Evolutionary conservation across 495 filamentous ascomycete species (phyloP).

Genomic region (Talaromyces borbonicus): DNA sequence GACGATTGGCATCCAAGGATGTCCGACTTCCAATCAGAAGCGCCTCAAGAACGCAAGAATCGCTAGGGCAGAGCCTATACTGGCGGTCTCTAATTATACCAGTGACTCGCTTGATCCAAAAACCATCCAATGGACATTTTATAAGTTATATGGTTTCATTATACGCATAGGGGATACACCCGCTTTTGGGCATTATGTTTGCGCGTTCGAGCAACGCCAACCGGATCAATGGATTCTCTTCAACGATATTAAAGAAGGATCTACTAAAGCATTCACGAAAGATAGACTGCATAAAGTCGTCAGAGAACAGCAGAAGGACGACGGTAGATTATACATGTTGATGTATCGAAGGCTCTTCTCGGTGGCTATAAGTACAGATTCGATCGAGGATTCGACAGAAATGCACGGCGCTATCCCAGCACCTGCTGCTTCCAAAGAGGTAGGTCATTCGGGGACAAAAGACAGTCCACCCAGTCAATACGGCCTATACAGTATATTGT

Average conservation of each 20-base stretch:
- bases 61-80: not conserved
- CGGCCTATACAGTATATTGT: no score
- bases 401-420: no score
- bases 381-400: not conserved
- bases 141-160: conserved; percentile 3
- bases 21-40: no score
- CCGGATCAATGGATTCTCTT: not conserved
- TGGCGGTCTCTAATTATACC: not conserved
- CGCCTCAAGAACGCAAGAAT: not conserved
- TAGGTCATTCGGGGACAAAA: no score
- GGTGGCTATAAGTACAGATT: not conserved
- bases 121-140: not conserved
- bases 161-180: not conserved
- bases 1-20: no score
- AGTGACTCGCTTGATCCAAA: not conserved
- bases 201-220: not conserved
- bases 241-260: not conserved
- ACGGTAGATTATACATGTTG: not conserved
- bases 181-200: not conserved
- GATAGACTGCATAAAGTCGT: not conserved
- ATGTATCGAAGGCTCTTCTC: conserved; percentile 1
- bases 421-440: not conserved
- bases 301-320: not conserved
- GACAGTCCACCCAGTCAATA: no score
- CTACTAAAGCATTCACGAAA: not conserved